phyloP scores from a whole-genome alignment of 140 eudicot species.

The Erigeron philadelphicus region DNA sequence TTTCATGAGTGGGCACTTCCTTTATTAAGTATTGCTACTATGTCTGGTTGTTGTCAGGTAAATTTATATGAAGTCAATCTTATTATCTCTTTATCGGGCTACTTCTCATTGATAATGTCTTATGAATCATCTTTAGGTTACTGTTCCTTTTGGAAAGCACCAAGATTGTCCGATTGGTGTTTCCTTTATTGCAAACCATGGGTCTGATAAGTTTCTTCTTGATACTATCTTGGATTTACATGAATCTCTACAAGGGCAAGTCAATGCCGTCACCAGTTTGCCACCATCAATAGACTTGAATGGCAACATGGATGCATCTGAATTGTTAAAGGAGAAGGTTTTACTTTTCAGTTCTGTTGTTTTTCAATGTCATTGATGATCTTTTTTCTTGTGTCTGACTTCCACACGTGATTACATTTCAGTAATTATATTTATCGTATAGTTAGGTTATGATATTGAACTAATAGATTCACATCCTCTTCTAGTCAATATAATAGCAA shows the following conservation, averaged over 20 bases:
- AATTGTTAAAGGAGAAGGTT: conserved; percentile 81
- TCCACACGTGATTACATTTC: not conserved
- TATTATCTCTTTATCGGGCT: not conserved
- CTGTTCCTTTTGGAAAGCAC: conserved; percentile 73
- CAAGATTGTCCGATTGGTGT: conserved; percentile 60
- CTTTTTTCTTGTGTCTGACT: not conserved
- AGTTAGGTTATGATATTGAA: conserved; percentile 16
- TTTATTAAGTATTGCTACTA: conserved; percentile 63
- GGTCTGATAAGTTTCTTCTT: conserved; percentile 77
- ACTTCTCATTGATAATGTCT: not conserved
- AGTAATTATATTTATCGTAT: not conserved
- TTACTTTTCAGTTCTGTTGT: not conserved
- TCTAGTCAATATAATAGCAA: no score
- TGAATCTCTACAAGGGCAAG: conserved; percentile 65
- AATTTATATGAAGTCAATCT: not conserved
- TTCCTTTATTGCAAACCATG: conserved; percentile 77
- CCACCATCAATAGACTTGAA: conserved; percentile 53
- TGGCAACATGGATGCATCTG: conserved; percentile 79
- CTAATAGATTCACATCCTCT: not conserved
- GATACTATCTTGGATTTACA: conserved; percentile 84
- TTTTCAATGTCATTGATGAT: conserved; percentile 1
- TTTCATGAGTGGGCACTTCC: conserved; percentile 56
- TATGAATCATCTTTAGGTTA: conserved; percentile 42
- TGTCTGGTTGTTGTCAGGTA: conserved; percentile 99
- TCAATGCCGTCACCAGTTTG: conserved; percentile 41